A percentile compares a stretch with the other conserved stretches of the same genome.
Conservation (phyloP, 1,284 basidiomycete genomes). For the Leccinum huronense region DNA sequence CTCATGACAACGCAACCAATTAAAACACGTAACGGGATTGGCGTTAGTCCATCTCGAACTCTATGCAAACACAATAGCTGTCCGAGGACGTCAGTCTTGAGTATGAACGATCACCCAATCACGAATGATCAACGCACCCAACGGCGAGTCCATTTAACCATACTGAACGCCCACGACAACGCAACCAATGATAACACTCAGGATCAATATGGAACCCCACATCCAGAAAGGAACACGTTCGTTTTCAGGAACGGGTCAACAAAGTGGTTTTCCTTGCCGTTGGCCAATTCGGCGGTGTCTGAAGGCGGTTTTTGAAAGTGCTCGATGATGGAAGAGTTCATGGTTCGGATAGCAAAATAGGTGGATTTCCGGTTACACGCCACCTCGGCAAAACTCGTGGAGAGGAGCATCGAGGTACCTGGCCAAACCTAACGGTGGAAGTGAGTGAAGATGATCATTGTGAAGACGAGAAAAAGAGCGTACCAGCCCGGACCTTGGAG, state of each 20-base stretch:
- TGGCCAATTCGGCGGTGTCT: conserved; percentile 18
- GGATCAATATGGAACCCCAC: conserved; percentile 52
- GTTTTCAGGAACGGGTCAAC: conserved; percentile 40
- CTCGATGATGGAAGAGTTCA: neutral
- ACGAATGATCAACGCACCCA: conserved; percentile 24
- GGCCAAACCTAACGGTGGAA: conserved; percentile 50
- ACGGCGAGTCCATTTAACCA: conserved; percentile 56
- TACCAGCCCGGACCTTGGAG: conserved; percentile 7
- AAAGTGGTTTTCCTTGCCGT: conserved; percentile 25
- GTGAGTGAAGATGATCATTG: neutral
- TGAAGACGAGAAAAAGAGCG: neutral
- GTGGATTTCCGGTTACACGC: conserved; percentile 32
- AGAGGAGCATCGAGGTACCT: conserved; percentile 55
- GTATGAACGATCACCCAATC: neutral
- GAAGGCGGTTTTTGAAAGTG: neutral
- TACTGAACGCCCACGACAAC: conserved; percentile 57
- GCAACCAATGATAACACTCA: conserved; percentile 52
- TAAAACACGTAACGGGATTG: conserved; percentile 9
- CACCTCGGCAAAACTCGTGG: conserved; percentile 50
- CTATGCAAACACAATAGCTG: conserved; percentile 17
- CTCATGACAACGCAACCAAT: too few species aligned
- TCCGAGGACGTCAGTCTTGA: neutral
- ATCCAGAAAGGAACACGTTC: conserved; percentile 57
- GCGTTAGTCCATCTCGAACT: conserved; percentile 17
- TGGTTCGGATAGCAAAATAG: conserved; percentile 7